Conservation (phyloP, 768 basidiomycete species). For the Clavulina sp. region DNA sequence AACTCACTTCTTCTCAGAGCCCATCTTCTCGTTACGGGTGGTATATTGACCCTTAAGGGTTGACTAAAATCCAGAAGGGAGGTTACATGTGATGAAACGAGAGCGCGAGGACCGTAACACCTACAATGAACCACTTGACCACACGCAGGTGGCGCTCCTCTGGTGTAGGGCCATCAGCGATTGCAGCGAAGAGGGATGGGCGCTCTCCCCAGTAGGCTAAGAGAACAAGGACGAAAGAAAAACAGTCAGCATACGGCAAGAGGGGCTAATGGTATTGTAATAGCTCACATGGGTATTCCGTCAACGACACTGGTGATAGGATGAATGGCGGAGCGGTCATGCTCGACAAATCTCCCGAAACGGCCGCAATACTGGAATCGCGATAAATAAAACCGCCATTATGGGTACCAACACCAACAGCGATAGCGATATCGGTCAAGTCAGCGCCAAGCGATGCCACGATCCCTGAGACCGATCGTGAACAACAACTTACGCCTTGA, state of each 20-base stretch:
- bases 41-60: constrained; percentile 94
- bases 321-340: constrained; percentile 75
- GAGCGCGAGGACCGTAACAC: constrained; percentile 15
- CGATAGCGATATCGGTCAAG: no score
- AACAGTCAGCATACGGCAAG: background rate
- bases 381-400: background rate
- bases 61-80: constrained; percentile 7
- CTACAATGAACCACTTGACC: constrained; percentile 88
- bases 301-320: constrained; percentile 75
- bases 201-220: constrained; percentile 95
- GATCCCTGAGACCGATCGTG: background rate
- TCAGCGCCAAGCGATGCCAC: background rate
- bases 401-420: background rate
- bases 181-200: constrained; percentile 74
- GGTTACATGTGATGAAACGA: background rate
- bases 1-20: constrained; percentile 89
- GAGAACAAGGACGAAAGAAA: background rate
- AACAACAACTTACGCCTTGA: constrained; percentile 55
- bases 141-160: constrained; percentile 65
- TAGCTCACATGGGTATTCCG: constrained; percentile 69
- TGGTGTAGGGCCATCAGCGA: constrained; percentile 54
- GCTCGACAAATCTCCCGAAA: constrained; percentile 75
- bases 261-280: no score
- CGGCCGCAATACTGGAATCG: constrained; percentile 48
- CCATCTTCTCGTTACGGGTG: constrained; percentile 85